These are phyloP conservation scores for Pugionium cornutum DNA, from an alignment of 345 rosid genomes.

Conservation along the genomic window DNA sequence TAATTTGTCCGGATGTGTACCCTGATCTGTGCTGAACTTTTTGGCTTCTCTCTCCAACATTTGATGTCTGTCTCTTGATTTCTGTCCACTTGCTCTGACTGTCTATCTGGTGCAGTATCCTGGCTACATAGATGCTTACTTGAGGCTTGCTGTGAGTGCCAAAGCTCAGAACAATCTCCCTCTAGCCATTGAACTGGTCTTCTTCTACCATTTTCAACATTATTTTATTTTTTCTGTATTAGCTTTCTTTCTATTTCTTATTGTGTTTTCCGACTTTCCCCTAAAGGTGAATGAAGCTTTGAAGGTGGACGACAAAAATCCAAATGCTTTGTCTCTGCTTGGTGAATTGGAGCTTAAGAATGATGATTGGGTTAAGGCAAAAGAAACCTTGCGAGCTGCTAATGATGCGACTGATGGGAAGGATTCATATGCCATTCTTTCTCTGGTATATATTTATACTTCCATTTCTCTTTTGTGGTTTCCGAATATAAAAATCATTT, in stretches of 20 bases:
- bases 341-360: slow-evolving; percentile 98
- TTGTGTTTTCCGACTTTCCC: slow-evolving; percentile 2
- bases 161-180: slow-evolving; percentile 86
- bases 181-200: slow-evolving; percentile 93
- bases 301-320: slow-evolving; percentile 81
- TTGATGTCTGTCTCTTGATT: too few species aligned
- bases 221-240: slow-evolving; percentile 10
- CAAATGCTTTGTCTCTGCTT: slow-evolving; percentile 90
- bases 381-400: slow-evolving; percentile 95
- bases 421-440: slow-evolving; percentile 89
- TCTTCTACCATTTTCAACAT: slow-evolving; percentile 18
- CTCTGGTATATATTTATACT: slow-evolving; percentile 57
- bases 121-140: slow-evolving; percentile 83
- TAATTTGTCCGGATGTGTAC: not conserved
- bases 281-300: slow-evolving; percentile 82
- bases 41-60: not conserved
- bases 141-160: slow-evolving; percentile 93
- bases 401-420: slow-evolving; percentile 93
- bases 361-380: slow-evolving; percentile 99
- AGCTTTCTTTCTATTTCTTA: slow-evolving; percentile 25
- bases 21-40: too few species aligned
- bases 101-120: slow-evolving; percentile 63
- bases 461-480: slow-evolving; percentile 2
- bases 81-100: too few species aligned
- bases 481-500: not conserved